phyloP scores from a whole-genome alignment of 2,329 filamentous ascomycete genomes.

The Aspergillus aculeatus region DNA sequence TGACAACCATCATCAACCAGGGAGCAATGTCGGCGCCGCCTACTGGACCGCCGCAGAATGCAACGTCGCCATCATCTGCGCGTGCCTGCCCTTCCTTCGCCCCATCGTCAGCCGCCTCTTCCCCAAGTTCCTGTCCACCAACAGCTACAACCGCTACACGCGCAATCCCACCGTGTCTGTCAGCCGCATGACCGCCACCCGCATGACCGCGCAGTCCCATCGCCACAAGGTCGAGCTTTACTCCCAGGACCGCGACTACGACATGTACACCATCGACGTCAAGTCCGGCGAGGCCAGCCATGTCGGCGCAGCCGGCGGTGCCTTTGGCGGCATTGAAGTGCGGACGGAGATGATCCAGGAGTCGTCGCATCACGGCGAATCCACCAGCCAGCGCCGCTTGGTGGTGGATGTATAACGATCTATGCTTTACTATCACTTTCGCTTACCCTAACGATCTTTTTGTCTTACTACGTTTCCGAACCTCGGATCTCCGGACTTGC shows the following conservation, averaged over 20 bases:
- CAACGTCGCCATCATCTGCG: slow-evolving; percentile 44
- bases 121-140: slow-evolving; percentile 34
- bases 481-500: too few relatives aligned
- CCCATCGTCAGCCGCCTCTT: slow-evolving; percentile 40
- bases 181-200: slow-evolving; percentile 8
- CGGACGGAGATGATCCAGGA: slow-evolving; percentile 34
- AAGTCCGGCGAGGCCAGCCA: slow-evolving; percentile 19
- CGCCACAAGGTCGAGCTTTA: slow-evolving; percentile 14
- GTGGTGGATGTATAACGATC: slow-evolving; percentile 19
- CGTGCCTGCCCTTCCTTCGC: slow-evolving; percentile 42
- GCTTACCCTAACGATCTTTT: not conserved
- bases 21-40: slow-evolving; percentile 38
- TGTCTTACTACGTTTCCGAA: not conserved
- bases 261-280: slow-evolving; percentile 30
- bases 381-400: slow-evolving; percentile 23
- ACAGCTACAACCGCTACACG: slow-evolving; percentile 27
- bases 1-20: slow-evolving; percentile 1
- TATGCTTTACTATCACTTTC: not conserved
- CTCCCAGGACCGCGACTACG: slow-evolving; percentile 28
- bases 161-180: slow-evolving; percentile 18
- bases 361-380: slow-evolving; percentile 17
- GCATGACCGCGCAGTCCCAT: slow-evolving; percentile 14
- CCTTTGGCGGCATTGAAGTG: slow-evolving; percentile 30
- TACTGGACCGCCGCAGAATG: slow-evolving; percentile 47
- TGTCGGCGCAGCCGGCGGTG: slow-evolving; percentile 1